These are phyloP conservation scores for Lentinula novae-zelandiae DNA, from an alignment of 1,284 basidiomycete species.

Conservation along the genomic window DNA sequence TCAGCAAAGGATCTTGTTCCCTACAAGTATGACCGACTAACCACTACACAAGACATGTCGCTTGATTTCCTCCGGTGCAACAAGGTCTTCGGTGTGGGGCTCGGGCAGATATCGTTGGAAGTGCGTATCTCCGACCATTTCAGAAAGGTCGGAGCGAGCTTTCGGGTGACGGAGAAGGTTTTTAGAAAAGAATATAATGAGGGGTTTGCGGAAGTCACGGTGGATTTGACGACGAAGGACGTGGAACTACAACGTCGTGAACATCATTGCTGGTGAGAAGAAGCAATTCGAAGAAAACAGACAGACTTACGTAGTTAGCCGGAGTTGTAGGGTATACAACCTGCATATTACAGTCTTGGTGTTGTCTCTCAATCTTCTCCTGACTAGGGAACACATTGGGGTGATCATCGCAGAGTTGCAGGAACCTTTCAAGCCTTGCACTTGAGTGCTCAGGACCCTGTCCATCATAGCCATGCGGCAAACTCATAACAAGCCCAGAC, in stretches of 20 bases:
- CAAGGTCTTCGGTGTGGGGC: constrained; percentile 66
- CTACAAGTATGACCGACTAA: constrained; percentile 21
- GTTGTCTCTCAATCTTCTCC: constrained; percentile 91
- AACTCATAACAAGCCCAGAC: constrained; percentile 86
- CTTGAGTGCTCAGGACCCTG: constrained; percentile 99
- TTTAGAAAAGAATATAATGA: constrained; percentile 97
- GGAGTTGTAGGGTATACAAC: constrained; percentile 95
- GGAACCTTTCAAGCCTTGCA: constrained; percentile 93
- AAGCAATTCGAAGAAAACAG: neutral
- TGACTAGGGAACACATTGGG: constrained; percentile 87
- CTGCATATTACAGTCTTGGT: constrained; percentile 99
- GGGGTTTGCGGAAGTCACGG: constrained; percentile 95
- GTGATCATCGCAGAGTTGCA: constrained; percentile 98
- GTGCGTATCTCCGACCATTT: constrained; percentile 85
- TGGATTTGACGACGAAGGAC: constrained; percentile 93
- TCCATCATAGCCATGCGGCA: constrained; percentile 98
- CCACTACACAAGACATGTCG: constrained; percentile 89
- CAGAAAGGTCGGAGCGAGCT: constrained; percentile 83
- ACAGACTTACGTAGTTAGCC: constrained; percentile 74
- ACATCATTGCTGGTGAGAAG: constrained; percentile 11
- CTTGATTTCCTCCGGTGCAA: constrained; percentile 82
- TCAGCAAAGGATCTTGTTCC: constrained; percentile 2
- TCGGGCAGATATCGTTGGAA: constrained; percentile 97
- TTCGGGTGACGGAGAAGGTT: constrained; percentile 90
- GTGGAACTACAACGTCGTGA: constrained; percentile 63